Evolutionary conservation across 345 rosid species (phyloP), one percentile per base, ranked within the genome.

Genomic region (Salix koriyanagi): DNA sequence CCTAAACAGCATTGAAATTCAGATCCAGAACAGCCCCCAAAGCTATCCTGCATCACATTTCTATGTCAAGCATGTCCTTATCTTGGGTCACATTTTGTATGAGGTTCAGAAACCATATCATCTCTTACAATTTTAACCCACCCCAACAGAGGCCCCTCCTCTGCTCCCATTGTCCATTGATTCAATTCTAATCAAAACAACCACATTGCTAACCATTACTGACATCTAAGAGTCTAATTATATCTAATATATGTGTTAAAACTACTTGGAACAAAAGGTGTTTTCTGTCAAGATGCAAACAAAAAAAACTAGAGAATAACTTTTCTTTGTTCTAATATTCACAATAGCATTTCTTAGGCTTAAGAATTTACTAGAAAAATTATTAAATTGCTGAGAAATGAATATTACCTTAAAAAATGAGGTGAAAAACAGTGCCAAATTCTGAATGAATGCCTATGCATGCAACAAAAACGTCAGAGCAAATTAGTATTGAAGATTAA

Each of bases 391-490:
- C 12, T 46, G 26, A 10, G 23, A 52, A 72, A 61, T 1, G 39
- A 58, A 41, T 75, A 84, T 85, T 89, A 76, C 99, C 97, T 94
- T 96, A 74, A 77, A 94, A 85, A 94, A 96, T 34, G 99, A 96
- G 58, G 99, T 93, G 85, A 96, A 94, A 87, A 96, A 96, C 70
- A 96, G 81, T 25, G 98, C 97, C 90, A 96, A 81, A 75, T 96
- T 96, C 92, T 96, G 99, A 82, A 94, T 94, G 82, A 96, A 96
- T 69, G 99, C 99, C 99, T 96, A 89, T 64, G 76, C 69, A 69
- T 76, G 76, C 72, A 75, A 23, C 61, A 79, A 28, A 72, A 56
- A 48, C 48, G n/a, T 36, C 28, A 48, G 7, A 60, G 36, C 4
- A 58, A 58, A 10, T 58, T 23, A 58, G 64, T 10, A n/a, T 23